Evolutionary conservation across 495 filamentous ascomycete species (phyloP).

Genomic region (Letharia columbiana): DNA sequence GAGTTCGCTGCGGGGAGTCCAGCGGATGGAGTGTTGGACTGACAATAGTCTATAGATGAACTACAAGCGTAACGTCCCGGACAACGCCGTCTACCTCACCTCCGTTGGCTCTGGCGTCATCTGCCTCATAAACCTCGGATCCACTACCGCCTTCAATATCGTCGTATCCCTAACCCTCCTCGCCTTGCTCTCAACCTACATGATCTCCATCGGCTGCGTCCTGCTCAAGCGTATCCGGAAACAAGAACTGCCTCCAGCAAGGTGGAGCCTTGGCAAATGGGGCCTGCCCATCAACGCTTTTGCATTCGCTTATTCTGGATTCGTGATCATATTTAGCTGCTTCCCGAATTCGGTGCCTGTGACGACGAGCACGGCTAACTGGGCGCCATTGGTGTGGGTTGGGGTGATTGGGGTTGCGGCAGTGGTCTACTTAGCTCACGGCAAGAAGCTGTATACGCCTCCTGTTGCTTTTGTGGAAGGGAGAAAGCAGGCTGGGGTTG

Average conservation of each 20-base stretch:
- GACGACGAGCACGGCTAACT: constrained; percentile 24
- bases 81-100: constrained; percentile 32
- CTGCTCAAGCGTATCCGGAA: constrained; percentile 21
- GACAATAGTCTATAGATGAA: constrained; percentile 23
- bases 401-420: constrained; percentile 25
- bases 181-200: constrained; percentile 37
- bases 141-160: constrained; percentile 34
- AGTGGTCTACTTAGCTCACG: constrained; percentile 27
- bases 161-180: constrained; percentile 37
- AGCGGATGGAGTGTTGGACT: background rate
- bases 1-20: background rate
- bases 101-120: constrained; percentile 30
- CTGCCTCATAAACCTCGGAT: constrained; percentile 38
- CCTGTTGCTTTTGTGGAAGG: constrained; percentile 32
- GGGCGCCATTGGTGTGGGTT: constrained; percentile 27
- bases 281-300: constrained; percentile 29
- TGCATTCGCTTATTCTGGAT: constrained; percentile 25
- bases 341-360: constrained; percentile 29
- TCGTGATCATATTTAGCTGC: constrained; percentile 29
- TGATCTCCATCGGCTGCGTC: constrained; percentile 35
- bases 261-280: constrained; percentile 24
- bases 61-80: constrained; percentile 27
- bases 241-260: constrained; percentile 20
- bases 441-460: constrained; percentile 28
- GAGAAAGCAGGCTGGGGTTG: constrained; percentile 3